Conservation (phyloP, 2,329 filamentous ascomycete genomes). For the Penicillium palitans region DNA sequence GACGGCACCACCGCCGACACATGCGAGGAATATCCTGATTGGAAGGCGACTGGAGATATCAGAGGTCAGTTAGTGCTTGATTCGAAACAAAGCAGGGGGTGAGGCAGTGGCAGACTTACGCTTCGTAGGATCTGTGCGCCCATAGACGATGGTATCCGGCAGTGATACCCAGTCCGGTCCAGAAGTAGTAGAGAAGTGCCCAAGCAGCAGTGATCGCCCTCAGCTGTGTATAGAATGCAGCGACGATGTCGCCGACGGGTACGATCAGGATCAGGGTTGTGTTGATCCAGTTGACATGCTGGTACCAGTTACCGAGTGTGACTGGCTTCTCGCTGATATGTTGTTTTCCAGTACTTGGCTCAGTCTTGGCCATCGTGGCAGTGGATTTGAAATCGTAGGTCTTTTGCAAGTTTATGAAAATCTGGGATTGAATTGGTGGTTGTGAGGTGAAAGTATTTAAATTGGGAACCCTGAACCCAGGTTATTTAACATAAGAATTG, state of each 20-base stretch:
- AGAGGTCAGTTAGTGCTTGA: neutral
- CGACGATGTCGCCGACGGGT: slow-evolving; percentile 68
- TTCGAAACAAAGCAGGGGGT: neutral
- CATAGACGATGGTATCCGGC: slow-evolving; percentile 77
- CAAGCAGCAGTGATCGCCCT: slow-evolving; percentile 67
- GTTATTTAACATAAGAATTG: neutral
- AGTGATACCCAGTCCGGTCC: slow-evolving; percentile 73
- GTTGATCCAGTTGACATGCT: slow-evolving; percentile 90
- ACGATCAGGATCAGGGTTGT: slow-evolving; percentile 73
- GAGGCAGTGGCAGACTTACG: neutral
- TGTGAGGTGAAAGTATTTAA: too few relatives aligned
- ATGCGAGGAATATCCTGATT: slow-evolving; percentile 75
- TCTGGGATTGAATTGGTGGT: neutral
- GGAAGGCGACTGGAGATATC: slow-evolving; percentile 59
- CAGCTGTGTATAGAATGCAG: slow-evolving; percentile 73
- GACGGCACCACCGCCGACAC: slow-evolving; percentile 73
- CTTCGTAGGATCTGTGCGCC: slow-evolving; percentile 74
- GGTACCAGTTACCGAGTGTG: slow-evolving; percentile 76
- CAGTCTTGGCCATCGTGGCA: neutral
- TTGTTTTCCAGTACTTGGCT: slow-evolving; percentile 52
- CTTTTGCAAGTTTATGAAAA: neutral
- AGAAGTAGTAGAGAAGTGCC: slow-evolving; percentile 74
- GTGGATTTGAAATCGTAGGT: neutral
- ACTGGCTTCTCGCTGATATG: slow-evolving; percentile 80
- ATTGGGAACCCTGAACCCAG: too few relatives aligned